phyloP scores from a whole-genome alignment of 441 rosid genomes.

The Theobroma grandiflorum region DNA sequence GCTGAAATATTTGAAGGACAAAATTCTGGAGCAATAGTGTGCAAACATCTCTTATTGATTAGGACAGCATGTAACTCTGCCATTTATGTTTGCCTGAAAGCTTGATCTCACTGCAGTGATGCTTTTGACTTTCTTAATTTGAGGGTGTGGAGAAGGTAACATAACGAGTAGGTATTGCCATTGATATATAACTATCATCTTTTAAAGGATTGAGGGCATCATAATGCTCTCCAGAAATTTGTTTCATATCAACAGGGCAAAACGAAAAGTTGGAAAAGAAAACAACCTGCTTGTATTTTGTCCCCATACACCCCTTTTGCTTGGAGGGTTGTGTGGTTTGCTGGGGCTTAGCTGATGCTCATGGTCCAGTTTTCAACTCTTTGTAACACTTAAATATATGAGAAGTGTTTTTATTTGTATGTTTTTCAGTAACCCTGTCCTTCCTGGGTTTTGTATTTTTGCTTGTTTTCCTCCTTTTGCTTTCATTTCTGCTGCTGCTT shows the following conservation, averaged over 20 bases:
- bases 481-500: not conserved
- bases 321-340: not conserved
- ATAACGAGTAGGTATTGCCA: not conserved
- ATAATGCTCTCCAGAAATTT: not conserved
- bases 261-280: not conserved
- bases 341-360: not conserved
- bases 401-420: not conserved
- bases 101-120: slow-evolving; percentile 10
- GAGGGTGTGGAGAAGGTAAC: not conserved
- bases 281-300: not conserved
- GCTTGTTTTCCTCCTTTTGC: too few relatives aligned
- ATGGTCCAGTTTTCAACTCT: too few relatives aligned
- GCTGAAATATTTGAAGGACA: slow-evolving; percentile 83
- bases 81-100: not conserved
- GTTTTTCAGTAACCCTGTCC: not conserved
- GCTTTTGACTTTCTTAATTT: not conserved
- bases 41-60: not conserved
- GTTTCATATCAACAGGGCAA: not conserved
- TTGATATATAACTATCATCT: too few relatives aligned
- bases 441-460: too few relatives aligned
- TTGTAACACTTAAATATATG: not conserved
- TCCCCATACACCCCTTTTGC: not conserved
- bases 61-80: not conserved
- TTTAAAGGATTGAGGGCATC: not conserved
- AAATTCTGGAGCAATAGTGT: slow-evolving; percentile 62